Evolutionary conservation across 768 basidiomycete species (phyloP), one percentile per base, ranked within the genome.

Genomic region (Crepidotus variabilis): DNA sequence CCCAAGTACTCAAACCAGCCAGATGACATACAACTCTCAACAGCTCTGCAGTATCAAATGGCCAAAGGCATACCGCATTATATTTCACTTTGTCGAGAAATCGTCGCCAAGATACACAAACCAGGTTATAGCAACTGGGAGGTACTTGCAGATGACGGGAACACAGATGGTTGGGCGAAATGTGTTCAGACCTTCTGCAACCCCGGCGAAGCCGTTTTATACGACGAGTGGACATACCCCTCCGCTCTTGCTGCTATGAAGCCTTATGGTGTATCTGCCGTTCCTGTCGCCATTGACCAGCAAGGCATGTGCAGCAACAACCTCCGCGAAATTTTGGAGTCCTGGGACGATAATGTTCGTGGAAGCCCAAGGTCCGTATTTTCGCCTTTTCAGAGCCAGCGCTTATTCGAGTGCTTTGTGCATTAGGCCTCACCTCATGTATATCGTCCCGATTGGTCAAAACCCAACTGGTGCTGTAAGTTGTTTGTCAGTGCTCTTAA

Each of bases 391-490:
- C 28, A 4, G 28, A 28, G 28, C 28, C 3, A 28, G 8, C 28
- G 28, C 11, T 22, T 24, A 33, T 47, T 47, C 16, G 32, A 20
- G 50, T 16, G 21, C 32, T 22, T 20, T 14, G 28, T 22, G n/a
- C n/a, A 28, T 28, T 55, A 87, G 86, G 35, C 88, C 88, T 36
- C 86, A 80, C 63, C 79, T 90, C 28, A 76, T 90, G 69, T 90
- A 90, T 66, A 87, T 84, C 3, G 76, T 91, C 11, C 88, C 90
- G 0, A 77, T 90, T n/a, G 90, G 89, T 23, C 90, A 94, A 71
- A 94, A 94, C 68, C 92, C 91, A 4, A 87, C 84, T 5, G 92
- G 92, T 18, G 72, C 80, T 28, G 28, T 28, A 28, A 28, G 28
- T 28, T 21, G 86, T 87, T 57, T 71, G 83, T 73, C 24, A 21